phyloP scores from a whole-genome alignment of 2,329 filamentous ascomycete species.

The Elsinoe arachidis region DNA sequence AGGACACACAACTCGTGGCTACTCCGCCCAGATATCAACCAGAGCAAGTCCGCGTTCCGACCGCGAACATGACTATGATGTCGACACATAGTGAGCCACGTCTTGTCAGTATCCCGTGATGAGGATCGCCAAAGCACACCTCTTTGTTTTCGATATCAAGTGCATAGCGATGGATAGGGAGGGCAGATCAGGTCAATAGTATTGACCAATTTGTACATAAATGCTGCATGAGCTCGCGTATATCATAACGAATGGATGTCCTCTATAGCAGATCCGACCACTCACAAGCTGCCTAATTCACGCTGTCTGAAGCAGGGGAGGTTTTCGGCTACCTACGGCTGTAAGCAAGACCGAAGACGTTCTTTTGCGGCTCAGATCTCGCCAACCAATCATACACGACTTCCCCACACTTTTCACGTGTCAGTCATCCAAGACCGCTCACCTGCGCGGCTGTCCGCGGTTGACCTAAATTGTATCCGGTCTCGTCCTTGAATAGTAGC shows the following conservation, averaged over 20 bases:
- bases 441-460: not conserved
- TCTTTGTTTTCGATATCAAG: not conserved
- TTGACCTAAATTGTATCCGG: not conserved
- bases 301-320: not conserved
- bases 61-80: not conserved
- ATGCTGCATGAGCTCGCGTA: not conserved
- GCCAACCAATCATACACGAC: not conserved
- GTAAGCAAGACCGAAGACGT: not conserved
- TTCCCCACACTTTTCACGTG: not conserved
- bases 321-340: conserved; percentile 1
- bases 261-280: not conserved
- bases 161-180: not conserved
- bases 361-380: not conserved
- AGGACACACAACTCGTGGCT: conserved; percentile 22
- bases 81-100: not conserved
- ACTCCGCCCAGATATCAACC: not conserved
- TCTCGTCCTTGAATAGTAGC: conserved; percentile 5
- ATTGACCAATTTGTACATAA: not conserved
- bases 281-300: not conserved
- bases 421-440: not conserved
- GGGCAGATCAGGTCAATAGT: not conserved
- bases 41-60: not conserved
- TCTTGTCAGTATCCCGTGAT: not conserved
- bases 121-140: not conserved
- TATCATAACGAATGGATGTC: not conserved